Evolutionary conservation across 2,329 filamentous ascomycete species (phyloP), one percentile per base, ranked within the genome.

Genomic region (Pseudogymnoascus sp.): DNA sequence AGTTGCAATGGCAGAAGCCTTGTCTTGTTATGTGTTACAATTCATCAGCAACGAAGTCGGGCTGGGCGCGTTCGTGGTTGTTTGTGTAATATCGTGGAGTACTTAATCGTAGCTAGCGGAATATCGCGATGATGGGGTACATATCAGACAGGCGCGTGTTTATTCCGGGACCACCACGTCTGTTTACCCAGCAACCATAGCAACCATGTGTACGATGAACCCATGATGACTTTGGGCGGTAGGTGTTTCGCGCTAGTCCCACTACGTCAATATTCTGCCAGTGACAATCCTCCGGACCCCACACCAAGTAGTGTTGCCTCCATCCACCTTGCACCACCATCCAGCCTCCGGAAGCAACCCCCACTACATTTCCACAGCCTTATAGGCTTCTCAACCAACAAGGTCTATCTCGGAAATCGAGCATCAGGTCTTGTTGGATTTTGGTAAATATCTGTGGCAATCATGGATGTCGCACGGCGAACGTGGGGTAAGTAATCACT

Each of bases 391-490:
- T n/a, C 12, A 41, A 58, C 57, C 25, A 37, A 37, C 57, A 41
- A 30, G 37, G 20, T 37, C 57, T 37, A 41, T 25, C 57, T 37
- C 57, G 37, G 32, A 12, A 9, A 60, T n/a, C 47, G 47, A 54
- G 47, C 28, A 34, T 54, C 28, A 20, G 28, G 28, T 54, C 47
- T 32, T 54, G 28, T 54, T 54, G 47, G 47, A 54, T 34, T 54
- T 20, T 20, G 16, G 32, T 32, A 54, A 32, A 34, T 12, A 32
- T 6, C 28, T 34, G 9, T 28, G 28, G 9, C 47, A 54, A 34
- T 32, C 61, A 84, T 84, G 81, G 79, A 82, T 67, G 74, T 76
- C 69, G 79, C 82, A 64, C 79, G 80, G 73, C 81, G 80, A 72
- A 79, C 81, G 61, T 87, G 84, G 84, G 83, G 84, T 85, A 74